These are phyloP conservation scores for Lactifluus piperatus DNA, from an alignment of 768 basidiomycete species.

Conservation along the genomic window DNA sequence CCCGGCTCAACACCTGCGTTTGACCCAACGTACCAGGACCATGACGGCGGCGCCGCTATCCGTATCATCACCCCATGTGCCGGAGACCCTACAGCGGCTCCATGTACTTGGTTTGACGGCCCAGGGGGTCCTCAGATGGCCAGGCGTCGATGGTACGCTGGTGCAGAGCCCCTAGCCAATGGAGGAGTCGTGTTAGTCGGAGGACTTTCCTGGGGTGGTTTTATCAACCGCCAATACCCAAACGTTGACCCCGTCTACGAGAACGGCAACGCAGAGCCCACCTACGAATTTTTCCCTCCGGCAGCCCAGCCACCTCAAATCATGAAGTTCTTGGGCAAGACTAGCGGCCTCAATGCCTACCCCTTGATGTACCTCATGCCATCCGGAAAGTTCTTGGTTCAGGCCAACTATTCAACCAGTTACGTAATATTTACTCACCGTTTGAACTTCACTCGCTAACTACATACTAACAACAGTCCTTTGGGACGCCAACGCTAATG, in stretches of 20 bases:
- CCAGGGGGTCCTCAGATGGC: neutral
- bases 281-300: neutral
- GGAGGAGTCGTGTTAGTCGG: neutral
- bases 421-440: neutral
- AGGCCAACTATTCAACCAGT: constrained; percentile 5
- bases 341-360: neutral
- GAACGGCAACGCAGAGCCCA: neutral
- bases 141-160: neutral
- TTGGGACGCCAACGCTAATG: neutral
- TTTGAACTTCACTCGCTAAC: neutral
- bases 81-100: neutral
- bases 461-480: neutral
- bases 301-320: neutral
- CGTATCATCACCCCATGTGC: neutral
- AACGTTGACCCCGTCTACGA: neutral
- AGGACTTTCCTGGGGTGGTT: neutral
- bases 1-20: neutral
- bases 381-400: constrained; percentile 1
- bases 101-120: neutral
- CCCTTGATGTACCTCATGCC: constrained; percentile 2
- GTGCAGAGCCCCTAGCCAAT: neutral
- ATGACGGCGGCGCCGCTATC: neutral
- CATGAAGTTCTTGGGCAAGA: neutral
- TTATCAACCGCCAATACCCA: neutral
- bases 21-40: neutral